phyloP scores from a whole-genome alignment of 306 rosid genomes.

The barrel medic (Medicago truncatula) region DNA sequence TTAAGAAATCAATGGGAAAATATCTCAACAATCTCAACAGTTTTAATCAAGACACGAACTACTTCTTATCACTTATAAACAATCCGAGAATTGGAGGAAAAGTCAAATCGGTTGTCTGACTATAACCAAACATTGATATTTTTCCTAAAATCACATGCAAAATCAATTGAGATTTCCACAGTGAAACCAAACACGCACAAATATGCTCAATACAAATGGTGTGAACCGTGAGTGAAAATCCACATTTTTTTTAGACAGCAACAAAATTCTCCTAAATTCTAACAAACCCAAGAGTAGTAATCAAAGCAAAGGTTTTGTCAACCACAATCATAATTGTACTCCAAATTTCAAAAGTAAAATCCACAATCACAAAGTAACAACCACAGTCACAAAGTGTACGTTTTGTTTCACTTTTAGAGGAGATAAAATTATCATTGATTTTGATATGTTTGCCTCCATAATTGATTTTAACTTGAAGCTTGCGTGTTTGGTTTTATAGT shows the following conservation, averaged over 20 bases:
- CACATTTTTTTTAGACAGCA: conserved; percentile 5
- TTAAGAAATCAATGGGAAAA: background rate
- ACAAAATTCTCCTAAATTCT: background rate
- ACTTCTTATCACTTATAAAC: background rate
- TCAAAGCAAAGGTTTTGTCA: conserved; percentile 14
- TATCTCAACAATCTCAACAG: background rate
- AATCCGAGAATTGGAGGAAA: background rate
- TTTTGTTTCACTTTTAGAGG: background rate
- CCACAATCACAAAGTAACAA: background rate
- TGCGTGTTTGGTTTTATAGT: no score
- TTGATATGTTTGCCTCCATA: background rate
- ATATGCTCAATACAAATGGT: background rate
- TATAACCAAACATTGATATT: background rate
- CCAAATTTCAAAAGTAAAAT: background rate
- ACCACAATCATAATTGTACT: conserved; percentile 6
- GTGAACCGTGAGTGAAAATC: background rate
- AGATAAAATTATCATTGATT: background rate
- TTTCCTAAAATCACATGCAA: background rate
- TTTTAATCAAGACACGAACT: background rate
- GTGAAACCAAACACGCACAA: background rate
- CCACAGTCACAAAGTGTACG: background rate
- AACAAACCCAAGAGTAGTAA: conserved; percentile 2
- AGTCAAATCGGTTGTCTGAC: background rate
- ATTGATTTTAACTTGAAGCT: background rate
- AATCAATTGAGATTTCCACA: background rate